Percentiles rank a stretch among this genome's conserved stretches.
Evolutionary conservation across 2,329 filamentous ascomycete genomes (phyloP).

Genomic region (Aspergillus tamarii): DNA sequence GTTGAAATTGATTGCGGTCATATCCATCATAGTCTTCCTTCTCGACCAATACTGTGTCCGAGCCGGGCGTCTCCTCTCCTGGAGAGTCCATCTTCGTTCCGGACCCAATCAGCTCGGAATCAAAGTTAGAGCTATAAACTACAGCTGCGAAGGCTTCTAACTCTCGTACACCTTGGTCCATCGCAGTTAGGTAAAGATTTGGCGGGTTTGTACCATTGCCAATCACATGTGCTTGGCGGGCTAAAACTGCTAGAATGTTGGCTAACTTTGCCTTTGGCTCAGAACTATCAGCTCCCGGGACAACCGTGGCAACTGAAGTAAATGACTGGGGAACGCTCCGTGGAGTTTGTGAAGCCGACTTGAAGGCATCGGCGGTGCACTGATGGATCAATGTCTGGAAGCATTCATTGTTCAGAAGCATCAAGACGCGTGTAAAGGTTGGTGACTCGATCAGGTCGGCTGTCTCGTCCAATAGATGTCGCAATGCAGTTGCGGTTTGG

Average conservation of each 20-base stretch:
- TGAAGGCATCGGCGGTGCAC: conserved; percentile 77
- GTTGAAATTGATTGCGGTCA: conserved; percentile 9
- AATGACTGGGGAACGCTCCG: conserved; percentile 50
- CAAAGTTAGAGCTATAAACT: conserved; percentile 53
- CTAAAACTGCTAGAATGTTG: conserved; percentile 85
- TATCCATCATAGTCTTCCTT: conserved; percentile 18
- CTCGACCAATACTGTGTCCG: conserved; percentile 24
- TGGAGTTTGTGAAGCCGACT: conserved; percentile 46
- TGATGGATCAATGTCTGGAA: conserved; percentile 85
- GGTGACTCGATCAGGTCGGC: conserved; percentile 95
- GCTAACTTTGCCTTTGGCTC: conserved; percentile 73
- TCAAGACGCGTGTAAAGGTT: conserved; percentile 82
- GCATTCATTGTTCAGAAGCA: conserved; percentile 80
- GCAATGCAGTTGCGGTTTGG: conserved; percentile 58
- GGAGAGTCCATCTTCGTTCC: conserved; percentile 19
- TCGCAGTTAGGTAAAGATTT: conserved; percentile 49
- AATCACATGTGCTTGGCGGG: conserved; percentile 86
- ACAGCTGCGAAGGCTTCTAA: conserved; percentile 53
- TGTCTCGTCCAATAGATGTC: conserved; percentile 90
- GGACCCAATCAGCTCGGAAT: conserved; percentile 36
- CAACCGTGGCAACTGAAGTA: conserved; percentile 47
- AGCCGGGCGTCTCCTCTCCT: conserved; percentile 12
- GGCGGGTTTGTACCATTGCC: conserved; percentile 65
- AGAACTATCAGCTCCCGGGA: conserved; percentile 32
- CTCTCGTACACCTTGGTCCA: conserved; percentile 52